These are phyloP conservation scores for Hirsutella rhossiliensis DNA, from an alignment of 2,329 filamentous ascomycete species.

Conservation along the genomic window DNA sequence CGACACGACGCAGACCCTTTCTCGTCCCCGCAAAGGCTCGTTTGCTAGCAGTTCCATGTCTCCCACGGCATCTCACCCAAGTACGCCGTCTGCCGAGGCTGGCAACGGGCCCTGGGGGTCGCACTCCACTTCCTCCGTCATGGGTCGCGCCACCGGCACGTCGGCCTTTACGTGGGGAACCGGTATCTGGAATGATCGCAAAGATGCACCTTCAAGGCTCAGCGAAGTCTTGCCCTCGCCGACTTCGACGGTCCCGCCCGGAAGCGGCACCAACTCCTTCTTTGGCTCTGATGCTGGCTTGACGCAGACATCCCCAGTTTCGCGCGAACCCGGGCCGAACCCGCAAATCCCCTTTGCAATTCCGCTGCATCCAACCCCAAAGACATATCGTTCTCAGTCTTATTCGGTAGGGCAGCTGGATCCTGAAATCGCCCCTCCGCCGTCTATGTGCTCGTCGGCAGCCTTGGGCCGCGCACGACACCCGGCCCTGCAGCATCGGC, in stretches of 20 bases:
- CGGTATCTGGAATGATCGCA: conserved; percentile 78
- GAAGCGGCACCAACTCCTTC: conserved; percentile 31
- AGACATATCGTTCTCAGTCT: conserved; percentile 89
- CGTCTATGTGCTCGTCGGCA: conserved; percentile 32
- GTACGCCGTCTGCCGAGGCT: conserved; percentile 60
- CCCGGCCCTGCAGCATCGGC: conserved; percentile 65
- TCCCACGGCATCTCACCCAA: conserved; percentile 68
- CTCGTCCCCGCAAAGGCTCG: conserved; percentile 61
- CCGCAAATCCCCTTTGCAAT: conserved; percentile 75
- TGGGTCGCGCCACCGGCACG: conserved; percentile 35
- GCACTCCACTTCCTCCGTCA: conserved; percentile 34
- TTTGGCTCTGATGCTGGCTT: conserved; percentile 32
- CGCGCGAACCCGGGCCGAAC: conserved; percentile 40
- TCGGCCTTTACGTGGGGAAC: conserved; percentile 59
- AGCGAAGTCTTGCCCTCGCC: conserved; percentile 66
- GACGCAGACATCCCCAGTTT: conserved; percentile 37
- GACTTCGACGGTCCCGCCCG: conserved; percentile 46
- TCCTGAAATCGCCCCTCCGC: conserved; percentile 39
- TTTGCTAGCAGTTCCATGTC: conserved; percentile 68
- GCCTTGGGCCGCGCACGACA: conserved; percentile 44
- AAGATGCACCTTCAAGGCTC: conserved; percentile 63
- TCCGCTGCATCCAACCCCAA: conserved; percentile 78
- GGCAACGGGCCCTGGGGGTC: conserved; percentile 41
- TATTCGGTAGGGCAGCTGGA: conserved; percentile 92
- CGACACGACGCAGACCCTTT: conserved; percentile 56